Percentiles rank a stretch among this genome's conserved stretches.
These are phyloP conservation scores for Glycyrrhiza uralensis DNA, from an alignment of 306 rosid species.

Conservation along the genomic window DNA sequence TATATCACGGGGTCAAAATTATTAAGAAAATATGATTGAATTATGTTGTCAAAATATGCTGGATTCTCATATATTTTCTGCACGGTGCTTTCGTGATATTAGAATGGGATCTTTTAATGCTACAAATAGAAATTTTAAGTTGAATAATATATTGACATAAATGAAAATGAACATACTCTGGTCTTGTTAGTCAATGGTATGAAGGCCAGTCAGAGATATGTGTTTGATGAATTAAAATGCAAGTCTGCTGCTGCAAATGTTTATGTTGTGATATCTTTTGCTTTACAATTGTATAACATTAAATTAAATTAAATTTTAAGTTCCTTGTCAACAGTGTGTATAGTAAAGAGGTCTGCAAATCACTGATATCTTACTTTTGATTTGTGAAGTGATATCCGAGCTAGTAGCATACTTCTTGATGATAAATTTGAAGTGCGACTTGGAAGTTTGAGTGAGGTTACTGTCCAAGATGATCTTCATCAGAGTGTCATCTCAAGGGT, in stretches of 20 bases:
- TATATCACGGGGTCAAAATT: not conserved
- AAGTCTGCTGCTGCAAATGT: not conserved
- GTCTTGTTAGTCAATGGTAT: not conserved
- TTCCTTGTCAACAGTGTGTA: not conserved
- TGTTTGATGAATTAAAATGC: not conserved
- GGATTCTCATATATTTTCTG: not conserved
- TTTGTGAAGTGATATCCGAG: constrained; percentile 76
- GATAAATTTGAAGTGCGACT: constrained; percentile 96
- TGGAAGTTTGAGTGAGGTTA: constrained; percentile 88
- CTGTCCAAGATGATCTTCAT: constrained; percentile 69
- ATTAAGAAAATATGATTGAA: not conserved
- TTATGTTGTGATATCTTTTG: not conserved
- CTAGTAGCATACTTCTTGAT: constrained; percentile 95
- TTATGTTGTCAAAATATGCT: not conserved
- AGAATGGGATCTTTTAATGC: not conserved
- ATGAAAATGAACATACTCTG: not conserved
- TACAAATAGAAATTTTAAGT: not conserved
- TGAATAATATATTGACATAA: not conserved
- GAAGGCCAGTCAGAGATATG: not conserved
- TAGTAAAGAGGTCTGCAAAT: not conserved
- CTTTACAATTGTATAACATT: not conserved
- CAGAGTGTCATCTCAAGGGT: constrained; percentile 64
- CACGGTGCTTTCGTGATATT: not conserved
- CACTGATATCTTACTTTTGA: constrained; percentile 30
- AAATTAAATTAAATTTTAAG: not conserved